Conservation (phyloP, 805 yeast genomes). For the Starmera quercuum region DNA sequence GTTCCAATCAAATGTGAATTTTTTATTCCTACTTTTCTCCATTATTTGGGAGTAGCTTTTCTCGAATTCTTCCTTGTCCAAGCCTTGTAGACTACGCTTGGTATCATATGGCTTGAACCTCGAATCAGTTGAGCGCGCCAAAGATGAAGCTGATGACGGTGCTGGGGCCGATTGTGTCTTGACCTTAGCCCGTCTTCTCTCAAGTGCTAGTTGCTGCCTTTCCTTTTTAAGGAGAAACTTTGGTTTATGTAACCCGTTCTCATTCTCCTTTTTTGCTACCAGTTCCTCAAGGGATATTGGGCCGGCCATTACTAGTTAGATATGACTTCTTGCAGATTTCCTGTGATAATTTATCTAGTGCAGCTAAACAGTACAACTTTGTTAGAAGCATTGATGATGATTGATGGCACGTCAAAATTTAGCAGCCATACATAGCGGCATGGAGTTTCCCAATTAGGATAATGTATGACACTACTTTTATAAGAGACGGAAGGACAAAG, state of each 20-base stretch:
- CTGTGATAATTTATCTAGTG: too few relatives aligned
- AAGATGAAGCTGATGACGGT: not conserved
- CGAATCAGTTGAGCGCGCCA: not conserved
- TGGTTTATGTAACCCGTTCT: conserved; percentile 20
- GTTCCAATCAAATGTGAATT: conserved; percentile 67
- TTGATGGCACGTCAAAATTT: too few relatives aligned
- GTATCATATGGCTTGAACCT: conserved; percentile 3
- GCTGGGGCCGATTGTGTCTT: not conserved
- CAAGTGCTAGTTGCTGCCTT: conserved; percentile 27
- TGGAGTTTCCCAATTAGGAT: too few relatives aligned
- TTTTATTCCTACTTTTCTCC: conserved; percentile 11
- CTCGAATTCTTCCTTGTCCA: conserved; percentile 2
- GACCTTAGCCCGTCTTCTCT: conserved; percentile 11
- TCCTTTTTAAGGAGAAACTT: conserved; percentile 40
- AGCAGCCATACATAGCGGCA: too few relatives aligned
- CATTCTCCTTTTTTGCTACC: conserved; percentile 17
- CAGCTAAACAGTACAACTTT: too few relatives aligned
- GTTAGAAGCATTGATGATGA: too few relatives aligned
- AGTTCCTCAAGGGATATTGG: conserved; percentile 32
- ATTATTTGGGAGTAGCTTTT: conserved; percentile 1
- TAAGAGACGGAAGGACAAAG: too few relatives aligned
- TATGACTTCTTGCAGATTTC: too few relatives aligned
- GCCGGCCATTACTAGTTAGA: conserved; percentile 11
- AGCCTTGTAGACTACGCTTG: conserved; percentile 2
- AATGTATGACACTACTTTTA: too few relatives aligned